Base-by-base conservation (phyloP, 352 stramenopile species). In the Phytophthora pistaciae region DNA sequence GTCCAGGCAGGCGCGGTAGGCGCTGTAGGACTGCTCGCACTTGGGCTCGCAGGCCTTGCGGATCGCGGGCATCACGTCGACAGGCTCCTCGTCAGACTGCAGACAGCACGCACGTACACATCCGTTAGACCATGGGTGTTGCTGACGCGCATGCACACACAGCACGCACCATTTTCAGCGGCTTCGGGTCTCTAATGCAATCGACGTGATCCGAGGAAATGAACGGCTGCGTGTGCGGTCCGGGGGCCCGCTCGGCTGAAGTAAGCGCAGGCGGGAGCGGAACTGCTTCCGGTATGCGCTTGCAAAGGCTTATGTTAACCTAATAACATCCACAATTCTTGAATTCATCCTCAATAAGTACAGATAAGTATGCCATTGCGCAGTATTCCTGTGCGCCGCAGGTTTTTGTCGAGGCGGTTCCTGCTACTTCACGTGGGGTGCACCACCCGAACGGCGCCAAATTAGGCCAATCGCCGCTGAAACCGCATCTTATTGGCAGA, bases 51-150 rank as follows among this genome's bases (percentile, higher is more conserved):
- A 99, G 33, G 82, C 82, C 84, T 96, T 91, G 73, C 95, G 93
- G 74, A 99, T 97, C 68, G 88, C 80, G 46, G 95, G 94, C 84
- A 98, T 96, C 70, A 92, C 90, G 85, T 98, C 93, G 72, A 99
- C 94, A 70, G 91, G 84, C 78, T 98, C 95, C 90, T 97, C 90
- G 71, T 79, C 82, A 71, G 82, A 83, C 86, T 92, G 60, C 16
- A 60, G 10, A 59, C 8, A 65, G 25, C 50, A 69, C 2, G 13
- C 52, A 11, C 18, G 29, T 3, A 46, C 25, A 65, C 5, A 23
- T 11, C 14, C 5, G 62, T 66, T 61, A 66, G 56, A 70, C 44
- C 44, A 18, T 16, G 10, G 10, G 10, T 42, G 36, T 16, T 18
- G 36, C 3, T 16, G 36, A 33, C 29, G 29, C 33, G 5, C 33